phyloP scores from a whole-genome alignment of 805 yeast species.

The Starmerella potacharoeniae region DNA sequence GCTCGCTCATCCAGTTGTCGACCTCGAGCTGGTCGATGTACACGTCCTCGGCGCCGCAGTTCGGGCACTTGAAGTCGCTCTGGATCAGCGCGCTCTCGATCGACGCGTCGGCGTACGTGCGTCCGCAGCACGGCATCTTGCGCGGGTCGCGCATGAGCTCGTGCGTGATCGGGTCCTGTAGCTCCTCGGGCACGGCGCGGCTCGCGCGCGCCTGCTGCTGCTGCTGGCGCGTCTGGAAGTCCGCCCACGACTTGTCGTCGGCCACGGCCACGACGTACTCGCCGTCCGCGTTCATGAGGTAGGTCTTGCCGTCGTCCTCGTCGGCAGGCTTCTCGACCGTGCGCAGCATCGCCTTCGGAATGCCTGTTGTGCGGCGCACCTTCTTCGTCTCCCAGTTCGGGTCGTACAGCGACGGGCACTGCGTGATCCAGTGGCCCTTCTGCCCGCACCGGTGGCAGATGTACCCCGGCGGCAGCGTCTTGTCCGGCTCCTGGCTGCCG shows the following conservation, averaged over 20 bases:
- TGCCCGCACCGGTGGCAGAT: slow-evolving; percentile 95
- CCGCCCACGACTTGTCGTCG: slow-evolving; percentile 82
- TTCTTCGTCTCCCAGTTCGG: slow-evolving; percentile 90
- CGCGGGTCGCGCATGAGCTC: slow-evolving; percentile 62
- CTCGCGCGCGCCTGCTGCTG: slow-evolving; percentile 34
- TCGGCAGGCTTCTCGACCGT: slow-evolving; percentile 65
- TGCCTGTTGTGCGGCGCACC: slow-evolving; percentile 90
- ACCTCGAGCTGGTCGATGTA: slow-evolving; percentile 58
- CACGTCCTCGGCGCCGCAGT: slow-evolving; percentile 62
- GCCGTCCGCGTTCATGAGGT: slow-evolving; percentile 88
- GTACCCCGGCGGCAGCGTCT: slow-evolving; percentile 80
- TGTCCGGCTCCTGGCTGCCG: slow-evolving; percentile 41
- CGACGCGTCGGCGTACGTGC: slow-evolving; percentile 45
- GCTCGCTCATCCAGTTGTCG: slow-evolving; percentile 48
- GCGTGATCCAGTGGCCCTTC: slow-evolving; percentile 89
- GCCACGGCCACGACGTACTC: slow-evolving; percentile 94
- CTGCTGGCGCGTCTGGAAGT: slow-evolving; percentile 59
- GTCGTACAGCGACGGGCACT: slow-evolving; percentile 88
- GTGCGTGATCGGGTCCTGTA: slow-evolving; percentile 60
- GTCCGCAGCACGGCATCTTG: slow-evolving; percentile 69
- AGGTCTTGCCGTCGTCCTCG: slow-evolving; percentile 43
- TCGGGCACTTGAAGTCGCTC: slow-evolving; percentile 82
- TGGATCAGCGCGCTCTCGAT: slow-evolving; percentile 61
- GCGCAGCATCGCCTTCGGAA: slow-evolving; percentile 83
- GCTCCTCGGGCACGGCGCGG: slow-evolving; percentile 40